Percentiles rank a stretch among this genome's conserved stretches.
These are phyloP conservation scores for Apiospora koreana DNA, from an alignment of 2,329 filamentous ascomycete genomes.

Conservation along the genomic window DNA sequence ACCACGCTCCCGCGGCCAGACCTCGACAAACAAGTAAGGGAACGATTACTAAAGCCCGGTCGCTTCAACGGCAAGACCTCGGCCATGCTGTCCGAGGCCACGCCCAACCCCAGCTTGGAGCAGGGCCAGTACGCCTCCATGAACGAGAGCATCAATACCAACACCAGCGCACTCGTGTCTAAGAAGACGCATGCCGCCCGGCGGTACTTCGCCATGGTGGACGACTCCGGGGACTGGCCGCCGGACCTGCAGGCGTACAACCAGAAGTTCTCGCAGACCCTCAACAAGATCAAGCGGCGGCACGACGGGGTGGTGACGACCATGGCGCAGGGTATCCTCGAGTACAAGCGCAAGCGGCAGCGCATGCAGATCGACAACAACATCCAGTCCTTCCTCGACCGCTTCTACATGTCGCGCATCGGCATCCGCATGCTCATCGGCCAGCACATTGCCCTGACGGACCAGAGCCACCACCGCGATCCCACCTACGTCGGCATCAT, in stretches of 20 bases:
- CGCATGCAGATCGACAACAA: conserved; percentile 98
- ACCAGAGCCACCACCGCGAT: conserved; percentile 86
- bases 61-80: conserved; percentile 57
- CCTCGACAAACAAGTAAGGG: conserved; percentile 73
- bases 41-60: conserved; percentile 72
- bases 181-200: conserved; percentile 57
- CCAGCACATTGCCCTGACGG: conserved; percentile 94
- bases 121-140: conserved; percentile 76
- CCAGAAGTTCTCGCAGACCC: conserved; percentile 80
- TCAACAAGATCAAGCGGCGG: conserved; percentile 92
- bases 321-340: conserved; percentile 94
- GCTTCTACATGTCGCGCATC: conserved; percentile 99
- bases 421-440: conserved; percentile 99
- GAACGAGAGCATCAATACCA: conserved; percentile 44
- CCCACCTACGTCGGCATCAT: conserved; percentile 98
- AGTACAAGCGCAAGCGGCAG: conserved; percentile 96
- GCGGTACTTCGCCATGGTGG: conserved; percentile 89
- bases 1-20: conserved; percentile 79
- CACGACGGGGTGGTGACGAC: conserved; percentile 98
- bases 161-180: conserved; percentile 39
- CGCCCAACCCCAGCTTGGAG: conserved; percentile 85
- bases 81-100: conserved; percentile 76
- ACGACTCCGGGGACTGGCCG: conserved; percentile 88
- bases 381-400: conserved; percentile 95
- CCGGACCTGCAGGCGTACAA: conserved; percentile 95